A percentile compares a stretch with the other conserved stretches of the same genome.
phyloP scores from a whole-genome alignment of 257 asterid species.

The Primulina huaijiensis region DNA sequence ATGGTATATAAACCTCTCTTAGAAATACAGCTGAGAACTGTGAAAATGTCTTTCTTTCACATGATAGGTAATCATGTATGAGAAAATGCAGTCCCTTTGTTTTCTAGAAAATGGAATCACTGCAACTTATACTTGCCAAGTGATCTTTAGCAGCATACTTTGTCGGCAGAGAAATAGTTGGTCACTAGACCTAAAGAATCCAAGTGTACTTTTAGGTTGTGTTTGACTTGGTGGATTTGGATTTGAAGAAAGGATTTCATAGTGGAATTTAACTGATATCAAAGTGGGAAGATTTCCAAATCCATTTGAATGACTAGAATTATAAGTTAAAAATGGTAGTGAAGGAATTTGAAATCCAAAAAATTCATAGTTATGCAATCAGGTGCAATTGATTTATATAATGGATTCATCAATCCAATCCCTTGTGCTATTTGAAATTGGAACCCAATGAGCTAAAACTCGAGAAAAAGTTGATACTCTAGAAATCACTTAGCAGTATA shows the following conservation, averaged over 20 bases:
- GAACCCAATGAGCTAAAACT: conserved; percentile 6
- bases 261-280: too few species aligned
- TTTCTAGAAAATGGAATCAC: conserved; percentile 1
- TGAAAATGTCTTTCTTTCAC: conserved; percentile 6
- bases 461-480: not conserved
- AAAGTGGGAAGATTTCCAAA: too few species aligned
- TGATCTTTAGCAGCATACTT: conserved; percentile 16
- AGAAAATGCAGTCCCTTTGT: not conserved
- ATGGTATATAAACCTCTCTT: not conserved
- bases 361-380: not conserved
- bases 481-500: not conserved
- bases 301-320: too few species aligned
- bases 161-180: not conserved
- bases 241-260: too few species aligned
- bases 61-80: not conserved
- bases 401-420: not conserved
- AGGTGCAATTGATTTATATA: not conserved
- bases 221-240: too few species aligned
- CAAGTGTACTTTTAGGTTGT: conserved; percentile 13
- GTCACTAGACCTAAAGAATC: not conserved
- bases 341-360: not conserved
- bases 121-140: not conserved
- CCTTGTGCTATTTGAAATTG: not conserved
- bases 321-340: too few species aligned
- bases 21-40: not conserved